Evolutionary conservation across 2,329 filamentous ascomycete genomes (phyloP), one percentile per base, ranked within the genome.

Genomic region (Colletotrichum costaricense): DNA sequence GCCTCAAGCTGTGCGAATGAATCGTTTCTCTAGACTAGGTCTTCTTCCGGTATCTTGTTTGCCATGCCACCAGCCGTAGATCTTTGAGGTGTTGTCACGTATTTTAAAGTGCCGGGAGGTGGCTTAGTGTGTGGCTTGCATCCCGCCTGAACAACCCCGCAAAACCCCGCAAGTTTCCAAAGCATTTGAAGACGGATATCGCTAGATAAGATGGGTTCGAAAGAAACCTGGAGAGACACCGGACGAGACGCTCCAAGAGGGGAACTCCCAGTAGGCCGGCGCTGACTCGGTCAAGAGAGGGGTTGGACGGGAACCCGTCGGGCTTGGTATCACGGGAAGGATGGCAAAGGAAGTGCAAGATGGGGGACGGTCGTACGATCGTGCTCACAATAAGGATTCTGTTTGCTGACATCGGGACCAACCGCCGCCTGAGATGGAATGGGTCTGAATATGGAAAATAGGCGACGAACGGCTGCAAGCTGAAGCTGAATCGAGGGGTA

Each of bases 121-220:
- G 38, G 38, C 30, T 42, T 46, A 30, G 42, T 8, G 4, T 49
- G 68, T 54, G 54, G 30, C 24, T 55, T 42, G 54, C 62, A 8
- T 38, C 49, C n/a, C 46, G 28, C 33, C 30, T 24, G 24, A 46
- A 64, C 49, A 62, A 67, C 63, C 69, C 69, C 69, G 63, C 63
- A 67, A 56, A 72, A 68, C 65, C 69, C 69, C 69, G 58, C 69
- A 72, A 28, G 64, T 54, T 72, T 69, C 38, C 52, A 63, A 67
- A 52, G 19, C 58, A 35, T 22, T 49, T 49, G 16, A 11, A 26
- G 69, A 66, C 2, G 8, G 42, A 2, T 49, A 49, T 49, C 19
- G 16, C 19, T n/a, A n/a, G 42, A n/a, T 24, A 26, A 52, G 52
- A 68, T 67, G 56, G 52, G 69, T 46, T 58, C 58, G 24, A 42